phyloP scores from a whole-genome alignment of 2,329 filamentous ascomycete species.

The Zymoseptoria tritici region DNA sequence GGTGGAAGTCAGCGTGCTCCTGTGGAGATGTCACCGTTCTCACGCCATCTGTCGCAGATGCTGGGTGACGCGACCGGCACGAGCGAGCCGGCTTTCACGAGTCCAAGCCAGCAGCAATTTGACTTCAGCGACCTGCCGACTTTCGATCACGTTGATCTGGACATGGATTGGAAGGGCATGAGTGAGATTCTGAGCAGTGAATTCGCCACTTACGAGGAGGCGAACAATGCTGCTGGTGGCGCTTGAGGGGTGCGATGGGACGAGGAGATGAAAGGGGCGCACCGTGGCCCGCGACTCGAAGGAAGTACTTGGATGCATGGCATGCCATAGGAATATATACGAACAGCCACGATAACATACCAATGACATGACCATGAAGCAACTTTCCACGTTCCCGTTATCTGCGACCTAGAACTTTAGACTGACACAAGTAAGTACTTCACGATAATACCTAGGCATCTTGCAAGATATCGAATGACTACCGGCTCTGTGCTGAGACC shows the following conservation, averaged over 20 bases:
- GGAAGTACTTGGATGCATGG: not conserved
- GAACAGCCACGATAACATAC: not conserved
- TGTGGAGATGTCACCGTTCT: slow-evolving; percentile 49
- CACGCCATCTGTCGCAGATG: slow-evolving; percentile 56
- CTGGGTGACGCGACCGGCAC: slow-evolving; percentile 44
- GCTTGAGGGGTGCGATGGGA: not conserved
- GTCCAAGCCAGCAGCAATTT: slow-evolving; percentile 22
- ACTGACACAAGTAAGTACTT: not conserved
- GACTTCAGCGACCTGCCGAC: slow-evolving; percentile 29
- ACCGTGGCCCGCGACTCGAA: not conserved
- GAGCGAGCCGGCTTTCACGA: slow-evolving; percentile 18
- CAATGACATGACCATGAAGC: not conserved
- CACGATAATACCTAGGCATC: no score
- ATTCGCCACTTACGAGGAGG: slow-evolving; percentile 23
- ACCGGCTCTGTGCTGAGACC: no score
- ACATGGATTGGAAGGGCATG: slow-evolving; percentile 24
- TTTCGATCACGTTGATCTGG: slow-evolving; percentile 25
- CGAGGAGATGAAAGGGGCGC: not conserved
- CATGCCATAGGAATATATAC: not conserved
- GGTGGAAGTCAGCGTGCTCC: slow-evolving; percentile 8
- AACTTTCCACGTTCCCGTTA: not conserved
- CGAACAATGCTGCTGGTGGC: not conserved
- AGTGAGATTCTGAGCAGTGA: slow-evolving; percentile 26
- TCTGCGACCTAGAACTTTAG: not conserved
- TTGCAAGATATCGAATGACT: no score